Conservation (phyloP, 805 yeast genomes). For the Lachancea sp. region DNA sequence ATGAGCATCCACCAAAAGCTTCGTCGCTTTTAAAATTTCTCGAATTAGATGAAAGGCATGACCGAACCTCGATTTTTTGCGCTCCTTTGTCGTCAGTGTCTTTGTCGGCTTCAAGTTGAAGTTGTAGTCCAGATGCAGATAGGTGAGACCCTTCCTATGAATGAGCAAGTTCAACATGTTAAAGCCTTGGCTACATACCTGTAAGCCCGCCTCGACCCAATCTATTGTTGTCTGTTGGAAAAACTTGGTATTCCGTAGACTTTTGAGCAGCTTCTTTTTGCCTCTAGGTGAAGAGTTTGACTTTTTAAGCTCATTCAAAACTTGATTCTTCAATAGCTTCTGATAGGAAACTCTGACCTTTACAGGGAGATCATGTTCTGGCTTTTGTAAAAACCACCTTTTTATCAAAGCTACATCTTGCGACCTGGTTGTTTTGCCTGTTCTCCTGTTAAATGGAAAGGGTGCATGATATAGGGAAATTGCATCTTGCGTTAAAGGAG, state of each 20-base stretch:
- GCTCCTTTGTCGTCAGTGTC: slow-evolving; percentile 90
- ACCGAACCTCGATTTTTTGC: slow-evolving; percentile 94
- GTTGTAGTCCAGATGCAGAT: slow-evolving; percentile 89
- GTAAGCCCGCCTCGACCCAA: slow-evolving; percentile 98
- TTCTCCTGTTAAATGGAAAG: slow-evolving; percentile 71
- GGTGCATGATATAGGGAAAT: slow-evolving; percentile 74
- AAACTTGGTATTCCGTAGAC: slow-evolving; percentile 71
- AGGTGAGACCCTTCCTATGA: slow-evolving; percentile 86
- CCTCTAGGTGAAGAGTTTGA: slow-evolving; percentile 38
- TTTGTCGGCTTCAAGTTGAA: slow-evolving; percentile 95
- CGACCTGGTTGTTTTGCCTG: slow-evolving; percentile 70
- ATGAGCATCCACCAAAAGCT: slow-evolving; percentile 86
- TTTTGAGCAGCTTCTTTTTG: slow-evolving; percentile 54
- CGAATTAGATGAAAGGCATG: slow-evolving; percentile 91
- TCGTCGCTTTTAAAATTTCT: slow-evolving; percentile 78
- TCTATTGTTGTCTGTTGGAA: slow-evolving; percentile 89
- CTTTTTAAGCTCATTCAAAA: slow-evolving; percentile 62
- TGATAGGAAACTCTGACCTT: slow-evolving; percentile 87
- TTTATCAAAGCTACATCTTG: slow-evolving; percentile 85
- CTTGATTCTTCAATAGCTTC: slow-evolving; percentile 70
- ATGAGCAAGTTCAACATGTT: slow-evolving; percentile 86
- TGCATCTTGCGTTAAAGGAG: slow-evolving; percentile 49
- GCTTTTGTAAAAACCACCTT: slow-evolving; percentile 70
- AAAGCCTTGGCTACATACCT: slow-evolving; percentile 87
- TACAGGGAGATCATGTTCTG: slow-evolving; percentile 54